phyloP scores from a whole-genome alignment of 1,284 basidiomycete genomes.

The Spongiforma sp. region DNA sequence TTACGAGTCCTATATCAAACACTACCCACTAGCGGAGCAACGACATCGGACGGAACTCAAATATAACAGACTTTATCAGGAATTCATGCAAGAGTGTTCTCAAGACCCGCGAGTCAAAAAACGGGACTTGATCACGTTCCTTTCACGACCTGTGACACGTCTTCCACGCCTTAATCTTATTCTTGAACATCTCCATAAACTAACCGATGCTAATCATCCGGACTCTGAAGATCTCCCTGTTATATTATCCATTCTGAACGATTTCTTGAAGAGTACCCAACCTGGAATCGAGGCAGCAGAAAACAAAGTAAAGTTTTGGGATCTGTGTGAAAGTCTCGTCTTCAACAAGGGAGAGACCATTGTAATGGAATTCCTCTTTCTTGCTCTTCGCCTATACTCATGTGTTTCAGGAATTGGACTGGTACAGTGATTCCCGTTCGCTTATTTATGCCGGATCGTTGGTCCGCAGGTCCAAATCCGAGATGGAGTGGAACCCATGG shows the following conservation, averaged over 20 bases:
- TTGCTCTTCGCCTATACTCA: conserved; percentile 5
- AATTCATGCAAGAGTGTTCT: conserved; percentile 66
- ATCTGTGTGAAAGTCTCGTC: conserved; percentile 71
- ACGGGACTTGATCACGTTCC: conserved; percentile 80
- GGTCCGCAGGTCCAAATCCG: conserved; percentile 56
- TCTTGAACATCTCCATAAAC: conserved; percentile 70
- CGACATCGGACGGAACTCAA: conserved; percentile 75
- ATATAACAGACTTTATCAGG: conserved; percentile 65
- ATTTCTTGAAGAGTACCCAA: conserved; percentile 77
- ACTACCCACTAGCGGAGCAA: conserved; percentile 83
- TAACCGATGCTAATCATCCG: conserved; percentile 67
- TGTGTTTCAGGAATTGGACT: conserved; percentile 70
- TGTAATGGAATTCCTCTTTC: conserved; percentile 46
- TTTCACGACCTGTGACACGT: conserved; percentile 83
- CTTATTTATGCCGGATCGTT: conserved; percentile 68
- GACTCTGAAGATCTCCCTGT: conserved; percentile 74
- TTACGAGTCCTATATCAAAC: conserved; percentile 82
- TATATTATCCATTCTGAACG: conserved; percentile 62
- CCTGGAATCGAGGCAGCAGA: conserved; percentile 86
- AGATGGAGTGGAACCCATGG: conserved; percentile 69
- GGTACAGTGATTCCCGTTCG: conserved; percentile 74
- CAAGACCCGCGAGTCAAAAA: conserved; percentile 72
- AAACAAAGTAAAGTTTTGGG: conserved; percentile 84
- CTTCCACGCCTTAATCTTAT: conserved; percentile 78
- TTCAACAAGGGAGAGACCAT: conserved; percentile 82